Conservation (phyloP, 371 early-diverging fungal species). For the Rhizopus sp. region DNA sequence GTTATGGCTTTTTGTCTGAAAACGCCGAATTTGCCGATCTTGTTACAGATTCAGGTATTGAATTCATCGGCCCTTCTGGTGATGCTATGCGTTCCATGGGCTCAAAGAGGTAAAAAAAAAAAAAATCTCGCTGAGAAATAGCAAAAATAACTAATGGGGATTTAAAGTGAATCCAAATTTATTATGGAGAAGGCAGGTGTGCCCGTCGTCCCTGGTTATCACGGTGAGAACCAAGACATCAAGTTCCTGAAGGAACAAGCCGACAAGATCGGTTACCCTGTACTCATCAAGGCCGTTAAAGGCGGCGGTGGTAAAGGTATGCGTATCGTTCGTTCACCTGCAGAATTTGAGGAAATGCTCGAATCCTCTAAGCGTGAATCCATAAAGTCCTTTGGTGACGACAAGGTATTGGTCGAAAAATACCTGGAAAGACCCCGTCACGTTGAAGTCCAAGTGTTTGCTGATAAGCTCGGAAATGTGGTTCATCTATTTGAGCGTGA, state of each 20-base stretch:
- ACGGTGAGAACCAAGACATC: slow-evolving; percentile 86
- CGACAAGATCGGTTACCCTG: slow-evolving; percentile 86
- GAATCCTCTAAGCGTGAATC: slow-evolving; percentile 86
- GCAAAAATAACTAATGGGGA: not conserved
- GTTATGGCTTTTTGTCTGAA: slow-evolving; percentile 97
- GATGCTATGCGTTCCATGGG: slow-evolving; percentile 95
- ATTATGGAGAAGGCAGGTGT: slow-evolving; percentile 91
- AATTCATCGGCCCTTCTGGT: slow-evolving; percentile 94
- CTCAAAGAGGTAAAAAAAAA: slow-evolving; percentile 75
- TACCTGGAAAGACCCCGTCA: slow-evolving; percentile 86
- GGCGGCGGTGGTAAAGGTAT: slow-evolving; percentile 99
- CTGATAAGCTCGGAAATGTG: slow-evolving; percentile 85
- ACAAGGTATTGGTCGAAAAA: slow-evolving; percentile 90
- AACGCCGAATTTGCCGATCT: slow-evolving; percentile 88
- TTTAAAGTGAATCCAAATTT: slow-evolving; percentile 79
- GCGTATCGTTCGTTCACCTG: slow-evolving; percentile 77
- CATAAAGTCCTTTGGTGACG: slow-evolving; percentile 89
- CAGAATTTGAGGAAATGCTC: slow-evolving; percentile 86
- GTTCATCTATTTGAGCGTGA: slow-evolving; percentile 96
- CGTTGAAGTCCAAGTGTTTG: slow-evolving; percentile 97
- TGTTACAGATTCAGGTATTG: slow-evolving; percentile 63
- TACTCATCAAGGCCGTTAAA: slow-evolving; percentile 94
- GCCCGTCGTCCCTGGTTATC: slow-evolving; percentile 94
- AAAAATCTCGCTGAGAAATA: slow-evolving; percentile 7
- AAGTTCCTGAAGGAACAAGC: slow-evolving; percentile 78